Evolutionary conservation across 345 rosid genomes (phyloP).

Genomic region (Corchorus capsularis): DNA sequence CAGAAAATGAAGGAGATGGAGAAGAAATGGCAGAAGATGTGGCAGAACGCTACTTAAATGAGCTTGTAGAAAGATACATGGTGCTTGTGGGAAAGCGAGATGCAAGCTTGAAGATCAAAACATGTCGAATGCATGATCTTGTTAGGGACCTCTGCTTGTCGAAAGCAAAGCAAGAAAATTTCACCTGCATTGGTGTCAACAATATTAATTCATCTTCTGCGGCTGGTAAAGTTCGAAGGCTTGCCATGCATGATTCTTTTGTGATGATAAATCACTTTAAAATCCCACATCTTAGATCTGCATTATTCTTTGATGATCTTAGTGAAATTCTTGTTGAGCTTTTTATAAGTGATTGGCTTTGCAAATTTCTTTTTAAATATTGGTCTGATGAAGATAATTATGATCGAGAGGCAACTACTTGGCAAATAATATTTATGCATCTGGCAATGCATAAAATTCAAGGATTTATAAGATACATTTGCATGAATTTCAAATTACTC

Average conservation of each 20-base stretch:
- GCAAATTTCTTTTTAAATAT: no score
- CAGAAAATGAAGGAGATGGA: not conserved
- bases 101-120: constrained; percentile 8
- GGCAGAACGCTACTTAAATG: constrained; percentile 26
- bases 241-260: constrained; percentile 24
- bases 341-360: no score
- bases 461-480: constrained; percentile 17
- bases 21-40: constrained; percentile 27
- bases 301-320: constrained; percentile 27
- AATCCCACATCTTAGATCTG: constrained; percentile 36
- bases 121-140: constrained; percentile 30
- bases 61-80: constrained; percentile 39
- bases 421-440: no score
- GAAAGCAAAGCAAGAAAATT: constrained; percentile 31
- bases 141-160: constrained; percentile 30
- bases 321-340: not conserved
- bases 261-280: constrained; percentile 5
- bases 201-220: not conserved
- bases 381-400: no score
- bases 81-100: constrained; percentile 29
- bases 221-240: constrained; percentile 27
- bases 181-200: constrained; percentile 12
- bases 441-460: no score
- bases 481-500: constrained; percentile 15
- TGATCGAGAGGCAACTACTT: no score